Base-by-base conservation (phyloP, 495 filamentous ascomycete genomes). In the Trypethelium eluteriae region DNA sequence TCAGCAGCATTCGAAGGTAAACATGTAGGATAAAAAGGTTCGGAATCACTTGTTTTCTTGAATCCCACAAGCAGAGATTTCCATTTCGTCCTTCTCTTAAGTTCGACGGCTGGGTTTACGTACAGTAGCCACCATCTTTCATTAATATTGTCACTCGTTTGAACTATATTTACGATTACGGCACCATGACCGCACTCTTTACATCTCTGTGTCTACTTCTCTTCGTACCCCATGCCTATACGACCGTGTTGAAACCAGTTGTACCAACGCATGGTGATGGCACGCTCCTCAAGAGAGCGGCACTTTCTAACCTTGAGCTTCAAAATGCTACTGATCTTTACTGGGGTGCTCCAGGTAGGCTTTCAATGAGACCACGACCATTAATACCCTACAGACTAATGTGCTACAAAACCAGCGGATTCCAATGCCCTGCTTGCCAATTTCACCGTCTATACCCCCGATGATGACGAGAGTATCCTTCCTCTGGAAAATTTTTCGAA, bases 401-500 rank as follows among this genome's bases (percentile, higher is more conserved):
- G 36, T 34, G 7, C 5, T 18, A 59, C 2, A 14, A 36, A 14
- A 36, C 10, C 53, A 59, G 53, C 53, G 7, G 41, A 39, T 32
- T 41, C 38, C n/a, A 46, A 68, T 14, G 63, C 74, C 11, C 46
- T 64, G 4, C 65, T 79, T 25, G 78, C 71, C 9, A 79, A 76
- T 41, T 68, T 80, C 39, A 79, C 76, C 3, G 66, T 78, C 39
- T 70, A 71, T 49, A 73, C 71, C 44, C 74, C 72, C 9, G 77
- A 70, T 16, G 67, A 77, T 9, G 62, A 72, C 59, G 74, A 75
- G 59, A 74, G 72, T 62, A 75, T 80, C 65, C 32, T 80, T 14
- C 71, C 71, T 9, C 72, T 79, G 69, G 78, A 79, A 64, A 73
- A 69, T 32, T 75, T 80, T 57, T 64, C 71, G 3, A 69, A 71